Base-by-base conservation (phyloP, 1,284 basidiomycete species). In the Ganoderma lingzhi region DNA sequence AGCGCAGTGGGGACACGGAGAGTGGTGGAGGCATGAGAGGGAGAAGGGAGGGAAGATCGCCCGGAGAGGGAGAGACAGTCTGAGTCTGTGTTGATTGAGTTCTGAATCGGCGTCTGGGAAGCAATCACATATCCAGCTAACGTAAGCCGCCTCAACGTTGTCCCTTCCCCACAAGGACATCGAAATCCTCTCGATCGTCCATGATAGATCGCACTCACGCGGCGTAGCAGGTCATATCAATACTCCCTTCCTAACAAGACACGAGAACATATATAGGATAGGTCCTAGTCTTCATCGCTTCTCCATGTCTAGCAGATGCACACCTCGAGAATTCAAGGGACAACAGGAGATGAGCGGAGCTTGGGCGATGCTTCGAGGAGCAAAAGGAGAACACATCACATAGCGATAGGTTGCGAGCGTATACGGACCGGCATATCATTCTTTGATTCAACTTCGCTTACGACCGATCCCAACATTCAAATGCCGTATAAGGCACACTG, bases 161-260 rank as follows among this genome's bases (percentile, higher is more conserved):
- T 35, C 8, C 56, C 56, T 58, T 2, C 56, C 56, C 1, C 15
- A 32, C 17, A 35, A 19, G 55, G 15, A 9, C 35, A 56, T 51
- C 17, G 15, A 9, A 56, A 56, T 51, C 17, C 55, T 32, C 15
- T 17, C 53, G 53, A 15, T n/a, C 45, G 45, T 51, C 14, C 32
- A 19, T 59, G 56, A 59, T 39, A 59, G 56, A 37, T 59, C 55
- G 35, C 10, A 59, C 56, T 32, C 56, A 59, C 56, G 19, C 56
- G 56, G 56, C 56, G 35, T 35, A 59, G n/a, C 35, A n/a, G 2
- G 39, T 4, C 39, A 37, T n/a, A 9, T 37, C 14, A 23, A 59
- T 23, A 35, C 56, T 23, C 4, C 55, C 48, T 28, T 28, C 53
- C 48, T 9, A 17, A 10, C 19, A 19, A 51, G 48, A 51, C 48